phyloP scores from a whole-genome alignment of 2,329 filamentous ascomycete species.

The Ophiostoma sp. region DNA sequence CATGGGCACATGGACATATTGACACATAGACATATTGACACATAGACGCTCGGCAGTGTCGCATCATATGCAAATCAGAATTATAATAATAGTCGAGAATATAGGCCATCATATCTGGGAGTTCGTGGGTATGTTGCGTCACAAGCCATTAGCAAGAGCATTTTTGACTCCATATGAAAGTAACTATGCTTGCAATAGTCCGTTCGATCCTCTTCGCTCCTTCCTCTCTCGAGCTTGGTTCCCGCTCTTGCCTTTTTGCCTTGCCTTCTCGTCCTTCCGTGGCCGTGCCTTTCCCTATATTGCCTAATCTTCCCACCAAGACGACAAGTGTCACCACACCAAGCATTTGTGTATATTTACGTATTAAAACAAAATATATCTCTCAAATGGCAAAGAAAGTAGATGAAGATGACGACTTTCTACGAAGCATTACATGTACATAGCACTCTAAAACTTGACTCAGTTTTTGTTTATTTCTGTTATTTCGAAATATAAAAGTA shows the following conservation, averaged over 20 bases:
- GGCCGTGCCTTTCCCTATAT: constrained; percentile 21
- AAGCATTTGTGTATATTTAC: background rate
- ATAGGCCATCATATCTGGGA: background rate
- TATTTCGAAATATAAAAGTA: background rate
- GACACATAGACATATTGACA: too few species aligned
- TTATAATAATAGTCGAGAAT: background rate
- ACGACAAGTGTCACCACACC: background rate
- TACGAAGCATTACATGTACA: too few species aligned
- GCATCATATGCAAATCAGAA: constrained; percentile 9
- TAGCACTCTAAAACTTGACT: too few species aligned
- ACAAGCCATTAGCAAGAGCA: background rate
- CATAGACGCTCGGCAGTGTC: background rate
- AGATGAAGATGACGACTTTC: too few species aligned
- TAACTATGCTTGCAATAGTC: background rate
- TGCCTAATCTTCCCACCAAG: constrained; percentile 19
- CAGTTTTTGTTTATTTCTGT: too few species aligned
- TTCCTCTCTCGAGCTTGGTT: background rate
- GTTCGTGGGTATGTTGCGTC: background rate
- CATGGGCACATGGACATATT: background rate
- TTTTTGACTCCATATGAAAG: background rate
- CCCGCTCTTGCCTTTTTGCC: background rate
- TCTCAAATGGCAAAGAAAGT: too few species aligned
- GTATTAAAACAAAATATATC: background rate
- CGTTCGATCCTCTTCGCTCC: background rate
- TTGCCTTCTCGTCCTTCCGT: constrained; percentile 3